phyloP scores from a whole-genome alignment of 2,329 filamentous ascomycete species.

The Fusarium subtropicale region DNA sequence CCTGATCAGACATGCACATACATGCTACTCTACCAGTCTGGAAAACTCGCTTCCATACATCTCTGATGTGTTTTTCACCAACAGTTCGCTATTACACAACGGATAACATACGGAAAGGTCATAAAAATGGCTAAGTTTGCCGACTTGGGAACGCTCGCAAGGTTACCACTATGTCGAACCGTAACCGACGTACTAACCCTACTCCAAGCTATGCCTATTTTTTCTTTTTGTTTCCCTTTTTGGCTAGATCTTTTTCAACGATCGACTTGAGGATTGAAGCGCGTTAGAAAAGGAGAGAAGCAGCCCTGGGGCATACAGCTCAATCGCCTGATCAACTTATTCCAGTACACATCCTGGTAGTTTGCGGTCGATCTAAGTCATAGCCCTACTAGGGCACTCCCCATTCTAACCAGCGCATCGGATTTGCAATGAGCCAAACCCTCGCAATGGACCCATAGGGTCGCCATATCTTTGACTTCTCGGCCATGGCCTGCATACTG shows the following conservation, averaged over 20 bases:
- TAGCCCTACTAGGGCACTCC: slow-evolving; percentile 23
- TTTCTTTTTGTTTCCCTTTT: background rate
- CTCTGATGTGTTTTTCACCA: background rate
- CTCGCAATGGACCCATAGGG: background rate
- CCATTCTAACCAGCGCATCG: slow-evolving; percentile 30
- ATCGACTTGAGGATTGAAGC: slow-evolving; percentile 16
- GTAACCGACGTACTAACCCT: background rate
- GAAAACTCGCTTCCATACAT: background rate
- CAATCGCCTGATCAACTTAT: background rate
- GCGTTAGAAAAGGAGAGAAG: slow-evolving; percentile 33
- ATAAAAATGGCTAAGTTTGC: background rate
- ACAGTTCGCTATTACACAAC: background rate
- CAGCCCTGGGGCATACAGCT: slow-evolving; percentile 2
- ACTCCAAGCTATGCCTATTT: background rate
- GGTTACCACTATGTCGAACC: background rate
- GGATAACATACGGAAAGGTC: background rate
- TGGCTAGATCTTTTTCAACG: background rate
- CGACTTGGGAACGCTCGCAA: background rate
- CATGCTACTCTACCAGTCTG: slow-evolving; percentile 12
- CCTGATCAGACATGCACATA: slow-evolving; percentile 16
- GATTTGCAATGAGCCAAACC: slow-evolving; percentile 11
- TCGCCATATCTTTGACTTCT: background rate
- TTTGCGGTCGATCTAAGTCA: slow-evolving; percentile 36
- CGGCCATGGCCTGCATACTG: background rate
- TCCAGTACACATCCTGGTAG: slow-evolving; percentile 9